These are phyloP conservation scores for Eruca vesicaria DNA, from an alignment of 441 rosid genomes.

Conservation along the genomic window DNA sequence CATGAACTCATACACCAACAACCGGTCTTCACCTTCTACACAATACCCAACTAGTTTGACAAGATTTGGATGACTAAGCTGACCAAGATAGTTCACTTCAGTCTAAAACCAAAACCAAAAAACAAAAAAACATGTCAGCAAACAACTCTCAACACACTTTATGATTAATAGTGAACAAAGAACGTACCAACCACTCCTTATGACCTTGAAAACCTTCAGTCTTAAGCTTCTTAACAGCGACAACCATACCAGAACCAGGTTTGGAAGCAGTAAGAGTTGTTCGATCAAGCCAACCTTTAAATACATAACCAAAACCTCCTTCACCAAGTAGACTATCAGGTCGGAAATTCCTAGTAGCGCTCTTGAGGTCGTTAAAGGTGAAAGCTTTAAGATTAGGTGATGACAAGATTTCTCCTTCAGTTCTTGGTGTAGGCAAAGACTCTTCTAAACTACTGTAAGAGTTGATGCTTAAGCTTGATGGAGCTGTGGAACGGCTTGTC, in stretches of 20 bases:
- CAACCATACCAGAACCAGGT: conserved; percentile 61
- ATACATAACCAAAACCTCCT: conserved; percentile 67
- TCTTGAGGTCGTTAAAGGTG: conserved; percentile 51
- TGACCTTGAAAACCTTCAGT: not conserved
- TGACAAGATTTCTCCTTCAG: conserved; percentile 56
- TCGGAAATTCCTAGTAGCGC: conserved; percentile 58
- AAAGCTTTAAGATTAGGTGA: conserved; percentile 64
- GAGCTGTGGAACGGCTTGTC: conserved; percentile 56
- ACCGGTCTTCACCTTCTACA: not conserved
- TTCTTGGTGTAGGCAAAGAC: conserved; percentile 60
- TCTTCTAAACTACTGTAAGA: conserved; percentile 52
- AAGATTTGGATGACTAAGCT: not conserved
- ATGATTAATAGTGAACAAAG: not conserved
- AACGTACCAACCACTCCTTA: not conserved
- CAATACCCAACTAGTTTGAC: not conserved
- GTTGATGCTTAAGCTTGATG: conserved; percentile 52
- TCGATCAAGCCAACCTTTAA: conserved; percentile 63
- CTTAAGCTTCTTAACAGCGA: conserved; percentile 32
- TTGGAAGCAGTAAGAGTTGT: conserved; percentile 42
- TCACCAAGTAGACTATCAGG: conserved; percentile 60
- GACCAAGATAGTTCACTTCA: not conserved
- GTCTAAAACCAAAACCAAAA: not conserved
- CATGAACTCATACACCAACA: not conserved
- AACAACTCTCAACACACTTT: not conserved
- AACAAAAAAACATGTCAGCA: not conserved